Percentiles rank a stretch among this genome's conserved stretches.
These are phyloP conservation scores for Aspergillus saccharolyticus DNA, from an alignment of 495 filamentous ascomycete species.

Conservation along the genomic window DNA sequence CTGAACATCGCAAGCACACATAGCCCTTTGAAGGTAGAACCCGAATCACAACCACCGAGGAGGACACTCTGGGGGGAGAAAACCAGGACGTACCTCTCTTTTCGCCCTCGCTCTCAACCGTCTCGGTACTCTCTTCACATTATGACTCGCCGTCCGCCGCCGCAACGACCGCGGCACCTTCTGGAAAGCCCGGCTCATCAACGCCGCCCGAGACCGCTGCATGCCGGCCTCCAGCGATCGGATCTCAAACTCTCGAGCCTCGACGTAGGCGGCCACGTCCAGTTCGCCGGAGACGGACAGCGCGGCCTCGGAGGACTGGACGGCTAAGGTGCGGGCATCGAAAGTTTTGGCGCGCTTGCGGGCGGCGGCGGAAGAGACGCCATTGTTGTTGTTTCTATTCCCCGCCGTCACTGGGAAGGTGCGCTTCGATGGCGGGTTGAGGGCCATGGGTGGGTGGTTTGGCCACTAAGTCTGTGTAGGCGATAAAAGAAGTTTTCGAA, in stretches of 20 bases:
- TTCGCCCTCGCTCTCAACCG: constrained; percentile 64
- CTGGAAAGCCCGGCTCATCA: constrained; percentile 79
- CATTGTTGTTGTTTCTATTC: constrained; percentile 14
- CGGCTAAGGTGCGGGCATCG: constrained; percentile 66
- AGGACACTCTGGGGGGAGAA: neutral
- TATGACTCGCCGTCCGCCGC: constrained; percentile 86
- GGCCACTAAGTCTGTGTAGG: no score
- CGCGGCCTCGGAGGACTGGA: constrained; percentile 64
- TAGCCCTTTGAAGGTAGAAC: neutral
- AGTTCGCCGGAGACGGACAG: constrained; percentile 71
- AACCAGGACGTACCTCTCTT: constrained; percentile 57
- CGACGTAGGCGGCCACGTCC: constrained; percentile 74
- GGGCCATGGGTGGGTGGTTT: constrained; percentile 28
- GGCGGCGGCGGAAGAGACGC: constrained; percentile 21
- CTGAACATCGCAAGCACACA: no score
- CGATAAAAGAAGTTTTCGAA: neutral
- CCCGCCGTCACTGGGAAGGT: constrained; percentile 19
- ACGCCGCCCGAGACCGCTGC: constrained; percentile 58
- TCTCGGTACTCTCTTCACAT: constrained; percentile 86
- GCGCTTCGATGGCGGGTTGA: constrained; percentile 31
- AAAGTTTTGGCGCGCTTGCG: constrained; percentile 62
- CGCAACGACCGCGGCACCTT: constrained; percentile 78
- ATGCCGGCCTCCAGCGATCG: constrained; percentile 75
- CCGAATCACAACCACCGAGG: neutral
- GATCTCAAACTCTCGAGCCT: constrained; percentile 83